These are phyloP conservation scores for Blastocystis sp. DNA, from an alignment of 352 stramenopile species.

Conservation along the genomic window DNA sequence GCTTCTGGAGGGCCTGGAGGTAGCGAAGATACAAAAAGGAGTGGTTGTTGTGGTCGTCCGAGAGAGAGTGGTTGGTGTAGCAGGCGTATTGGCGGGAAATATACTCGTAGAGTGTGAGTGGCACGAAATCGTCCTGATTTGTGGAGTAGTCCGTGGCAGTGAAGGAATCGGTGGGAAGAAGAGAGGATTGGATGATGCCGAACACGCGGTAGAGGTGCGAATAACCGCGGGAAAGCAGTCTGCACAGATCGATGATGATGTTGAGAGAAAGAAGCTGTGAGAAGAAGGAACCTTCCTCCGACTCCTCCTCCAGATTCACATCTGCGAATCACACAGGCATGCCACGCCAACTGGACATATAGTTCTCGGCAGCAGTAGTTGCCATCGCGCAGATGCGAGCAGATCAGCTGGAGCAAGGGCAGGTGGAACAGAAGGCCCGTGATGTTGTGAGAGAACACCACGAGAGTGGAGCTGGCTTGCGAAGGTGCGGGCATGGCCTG, in stretches of 20 bases:
- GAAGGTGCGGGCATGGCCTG: neutral
- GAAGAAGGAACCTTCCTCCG: neutral
- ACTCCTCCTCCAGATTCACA: neutral
- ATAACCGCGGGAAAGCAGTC: constrained; percentile 52
- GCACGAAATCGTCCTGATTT: neutral
- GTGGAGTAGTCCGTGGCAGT: neutral
- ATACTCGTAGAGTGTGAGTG: constrained; percentile 28
- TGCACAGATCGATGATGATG: constrained; percentile 40
- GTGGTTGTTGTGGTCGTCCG: neutral
- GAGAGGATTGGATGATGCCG: neutral
- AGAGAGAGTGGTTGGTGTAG: neutral
- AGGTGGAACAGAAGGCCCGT: constrained; percentile 48
- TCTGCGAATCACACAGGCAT: neutral
- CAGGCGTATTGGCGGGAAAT: neutral
- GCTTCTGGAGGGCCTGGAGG: constrained; percentile 57
- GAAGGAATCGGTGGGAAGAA: neutral
- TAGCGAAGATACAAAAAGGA: constrained; percentile 36
- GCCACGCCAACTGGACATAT: neutral
- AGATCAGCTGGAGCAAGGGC: constrained; percentile 34
- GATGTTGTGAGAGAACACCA: constrained; percentile 53
- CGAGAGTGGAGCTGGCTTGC: neutral
- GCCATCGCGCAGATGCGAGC: neutral
- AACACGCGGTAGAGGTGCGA: constrained; percentile 55
- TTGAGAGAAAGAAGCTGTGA: constrained; percentile 41
- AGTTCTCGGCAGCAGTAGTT: neutral